phyloP scores from a whole-genome alignment of 257 asterid species.

The Phtheirospermum japonicum region DNA sequence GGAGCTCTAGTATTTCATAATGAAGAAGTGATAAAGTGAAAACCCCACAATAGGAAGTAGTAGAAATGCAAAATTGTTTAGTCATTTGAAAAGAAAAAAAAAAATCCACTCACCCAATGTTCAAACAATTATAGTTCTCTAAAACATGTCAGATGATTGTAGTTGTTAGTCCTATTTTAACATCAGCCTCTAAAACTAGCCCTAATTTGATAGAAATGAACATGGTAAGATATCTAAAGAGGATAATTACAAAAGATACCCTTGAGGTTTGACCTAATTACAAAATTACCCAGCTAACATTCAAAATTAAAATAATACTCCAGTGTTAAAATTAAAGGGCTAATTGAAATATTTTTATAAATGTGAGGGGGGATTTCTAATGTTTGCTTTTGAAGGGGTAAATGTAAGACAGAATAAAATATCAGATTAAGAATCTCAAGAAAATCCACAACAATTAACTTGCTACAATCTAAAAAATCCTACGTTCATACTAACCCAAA shows the following conservation, averaged over 20 bases:
- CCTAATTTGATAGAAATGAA: neutral
- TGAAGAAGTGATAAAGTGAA: neutral
- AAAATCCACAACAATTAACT: constrained; percentile 6
- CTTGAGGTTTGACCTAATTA: too few relatives aligned
- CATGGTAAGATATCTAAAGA: too few relatives aligned
- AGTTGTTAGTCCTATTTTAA: neutral
- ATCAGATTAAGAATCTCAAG: neutral
- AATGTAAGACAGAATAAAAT: too few relatives aligned
- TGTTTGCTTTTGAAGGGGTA: too few relatives aligned
- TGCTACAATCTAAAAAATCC: neutral
- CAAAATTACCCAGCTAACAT: too few relatives aligned
- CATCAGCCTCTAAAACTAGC: neutral
- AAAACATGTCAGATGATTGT: neutral
- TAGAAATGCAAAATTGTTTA: neutral
- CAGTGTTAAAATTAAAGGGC: too few relatives aligned
- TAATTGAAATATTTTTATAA: too few relatives aligned
- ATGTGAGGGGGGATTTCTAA: too few relatives aligned
- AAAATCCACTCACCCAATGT: too few relatives aligned
- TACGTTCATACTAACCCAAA: neutral
- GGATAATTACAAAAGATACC: too few relatives aligned
- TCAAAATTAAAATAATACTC: too few relatives aligned
- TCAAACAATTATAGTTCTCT: neutral
- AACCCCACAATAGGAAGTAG: neutral
- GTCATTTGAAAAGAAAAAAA: neutral
- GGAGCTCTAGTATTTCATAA: neutral